Conservation (phyloP, 2,329 filamentous ascomycete species). For the Atkinsonella hypoxylon region DNA sequence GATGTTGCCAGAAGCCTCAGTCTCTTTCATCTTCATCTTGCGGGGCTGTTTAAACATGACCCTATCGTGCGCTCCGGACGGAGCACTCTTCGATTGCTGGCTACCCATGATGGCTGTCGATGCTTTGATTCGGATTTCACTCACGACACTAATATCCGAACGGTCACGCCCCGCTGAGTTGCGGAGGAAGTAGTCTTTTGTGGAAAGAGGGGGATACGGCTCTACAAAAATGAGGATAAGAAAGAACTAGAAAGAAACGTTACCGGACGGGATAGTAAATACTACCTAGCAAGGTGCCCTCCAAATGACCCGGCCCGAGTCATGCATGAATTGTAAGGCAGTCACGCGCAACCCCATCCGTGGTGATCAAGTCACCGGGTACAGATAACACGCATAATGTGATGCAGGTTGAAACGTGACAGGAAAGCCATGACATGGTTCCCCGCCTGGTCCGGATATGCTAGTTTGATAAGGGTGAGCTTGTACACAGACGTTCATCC, state of each 20-base stretch:
- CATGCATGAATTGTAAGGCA: not conserved
- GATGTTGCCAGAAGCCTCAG: constrained; percentile 30
- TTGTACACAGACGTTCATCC: no score
- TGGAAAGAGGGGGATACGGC: no score
- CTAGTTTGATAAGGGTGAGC: not conserved
- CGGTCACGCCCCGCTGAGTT: no score
- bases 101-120: constrained; percentile 27
- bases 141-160: no score
- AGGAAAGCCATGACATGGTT: not conserved
- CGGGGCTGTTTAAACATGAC: constrained; percentile 31
- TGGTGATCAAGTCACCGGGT: not conserved
- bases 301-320: not conserved
- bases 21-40: constrained; percentile 34
- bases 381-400: not conserved
- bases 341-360: not conserved
- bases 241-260: not conserved
- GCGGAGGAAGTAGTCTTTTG: no score
- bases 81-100: constrained; percentile 28
- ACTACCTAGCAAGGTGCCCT: not conserved
- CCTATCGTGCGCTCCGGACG: constrained; percentile 26
- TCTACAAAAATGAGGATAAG: not conserved
- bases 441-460: not conserved
- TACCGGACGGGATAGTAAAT: not conserved
- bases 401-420: no score
- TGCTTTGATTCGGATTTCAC: not conserved